phyloP scores from a whole-genome alignment of 805 yeast genomes.

The Myxozyma lipomycoides region DNA sequence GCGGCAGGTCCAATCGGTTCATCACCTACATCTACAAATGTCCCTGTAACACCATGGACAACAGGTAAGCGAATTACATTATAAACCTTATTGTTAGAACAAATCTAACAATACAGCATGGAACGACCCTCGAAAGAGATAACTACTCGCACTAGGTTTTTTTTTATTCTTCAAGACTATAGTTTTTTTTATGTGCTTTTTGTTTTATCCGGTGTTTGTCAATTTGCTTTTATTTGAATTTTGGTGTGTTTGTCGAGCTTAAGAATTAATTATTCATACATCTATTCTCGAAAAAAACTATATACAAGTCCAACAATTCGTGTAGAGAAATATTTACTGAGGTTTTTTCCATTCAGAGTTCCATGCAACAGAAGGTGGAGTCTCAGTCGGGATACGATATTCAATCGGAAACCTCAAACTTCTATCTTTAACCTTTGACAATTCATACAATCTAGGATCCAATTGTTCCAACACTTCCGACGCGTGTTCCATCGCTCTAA shows the following conservation, averaged over 20 bases:
- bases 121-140: neutral
- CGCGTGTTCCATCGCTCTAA: conserved; percentile 61
- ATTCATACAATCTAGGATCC: conserved; percentile 53
- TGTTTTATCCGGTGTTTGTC: conserved; percentile 7
- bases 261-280: no score
- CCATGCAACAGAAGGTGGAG: conserved; percentile 82
- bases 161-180: neutral
- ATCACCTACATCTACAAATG: neutral
- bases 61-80: conserved; percentile 2
- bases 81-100: neutral
- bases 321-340: no score
- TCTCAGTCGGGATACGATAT: conserved; percentile 81
- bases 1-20: neutral
- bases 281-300: no score
- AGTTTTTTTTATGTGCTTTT: neutral
- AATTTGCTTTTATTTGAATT: conserved; percentile 4
- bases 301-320: no score
- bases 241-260: no score
- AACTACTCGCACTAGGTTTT: neutral
- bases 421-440: conserved; percentile 43
- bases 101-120: neutral
- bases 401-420: conserved; percentile 74
- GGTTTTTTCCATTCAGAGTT: conserved; percentile 44
- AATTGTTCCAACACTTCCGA: conserved; percentile 56
- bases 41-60: conserved; percentile 6